Base-by-base conservation (phyloP, 176 grass and related monocot species). In the Aechmea fasciata region DNA sequence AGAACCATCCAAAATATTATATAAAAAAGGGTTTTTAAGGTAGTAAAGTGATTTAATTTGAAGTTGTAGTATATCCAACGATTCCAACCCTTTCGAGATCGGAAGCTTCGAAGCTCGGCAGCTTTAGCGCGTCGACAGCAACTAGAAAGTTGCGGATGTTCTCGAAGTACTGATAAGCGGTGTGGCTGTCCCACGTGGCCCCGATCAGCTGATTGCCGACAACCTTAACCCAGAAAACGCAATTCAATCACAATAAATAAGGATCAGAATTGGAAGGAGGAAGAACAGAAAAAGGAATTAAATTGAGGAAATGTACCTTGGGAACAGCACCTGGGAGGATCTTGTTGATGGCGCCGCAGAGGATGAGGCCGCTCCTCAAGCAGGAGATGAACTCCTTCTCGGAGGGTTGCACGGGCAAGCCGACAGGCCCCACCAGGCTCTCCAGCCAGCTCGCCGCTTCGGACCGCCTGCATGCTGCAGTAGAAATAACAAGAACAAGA, bases 141-240 rank as follows among this genome's bases (percentile, higher is more conserved):
- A 86, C 92, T 55, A 96, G 75, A 85, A 96, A 91, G 64, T 96
- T 96, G 50, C 92, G 83, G 63, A 96, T 81, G 77, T 96, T 96
- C 71, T 96, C 92, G 19, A 96, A 96, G 66, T 89, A 85, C 72
- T 96, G 88, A 75, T 88, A 96, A 65, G 92, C 92, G 0, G 85
- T 80, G 33, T 96, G 92, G 85, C 75, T 89, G 73, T 89, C 75
- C 11, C 76, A 82, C 26, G 83, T 33, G 20, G 81, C 79, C 68
- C 75, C 62, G 26, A 82, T 62, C 10, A 49, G 71, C 51, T 61
- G 71, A 50, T 67, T 79, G 10, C 26, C 57, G 47, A 84, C 76
- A 61, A 84, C 66, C 82, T 84, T 53, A 61, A 82, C 25, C 1
- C 22, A 51, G 3, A 13, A 9, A 51, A 50, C 28, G 28, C 24